Conservation (phyloP, 306 rosid species). For the Trifolium pratense region DNA sequence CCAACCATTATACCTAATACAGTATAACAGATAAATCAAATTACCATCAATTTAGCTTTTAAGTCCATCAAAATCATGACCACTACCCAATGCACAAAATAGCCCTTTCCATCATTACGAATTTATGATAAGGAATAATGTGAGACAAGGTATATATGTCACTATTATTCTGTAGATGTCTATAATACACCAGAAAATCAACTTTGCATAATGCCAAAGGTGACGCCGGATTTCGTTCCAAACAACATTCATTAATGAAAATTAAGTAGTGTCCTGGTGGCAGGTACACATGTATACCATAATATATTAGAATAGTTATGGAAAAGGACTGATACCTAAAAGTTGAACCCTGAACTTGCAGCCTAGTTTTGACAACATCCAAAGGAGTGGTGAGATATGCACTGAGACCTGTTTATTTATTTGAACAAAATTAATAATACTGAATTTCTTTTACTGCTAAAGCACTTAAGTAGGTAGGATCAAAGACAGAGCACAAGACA, state of each 20-base stretch:
- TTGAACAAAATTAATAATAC: slow-evolving; percentile 31
- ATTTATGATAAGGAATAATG: slow-evolving; percentile 7
- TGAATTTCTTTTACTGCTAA: background rate
- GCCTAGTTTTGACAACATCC: slow-evolving; percentile 84
- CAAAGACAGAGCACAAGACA: slow-evolving; percentile 45
- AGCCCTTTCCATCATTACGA: background rate
- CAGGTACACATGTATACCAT: slow-evolving; percentile 8
- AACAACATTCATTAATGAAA: slow-evolving; percentile 3
- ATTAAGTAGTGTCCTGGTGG: background rate
- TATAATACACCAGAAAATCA: slow-evolving; percentile 16
- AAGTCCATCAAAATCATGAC: slow-evolving; percentile 24
- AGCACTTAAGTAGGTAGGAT: background rate
- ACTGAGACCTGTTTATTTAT: slow-evolving; percentile 64
- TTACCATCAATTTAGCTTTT: slow-evolving; percentile 34
- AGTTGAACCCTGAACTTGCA: slow-evolving; percentile 86
- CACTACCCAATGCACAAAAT: background rate
- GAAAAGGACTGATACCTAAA: slow-evolving; percentile 55
- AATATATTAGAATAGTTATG: slow-evolving; percentile 22
- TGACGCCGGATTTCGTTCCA: slow-evolving; percentile 19
- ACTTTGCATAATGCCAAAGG: slow-evolving; percentile 12
- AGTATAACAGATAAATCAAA: slow-evolving; percentile 9
- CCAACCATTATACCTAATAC: slow-evolving; percentile 78
- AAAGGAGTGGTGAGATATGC: slow-evolving; percentile 91
- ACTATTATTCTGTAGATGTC: slow-evolving; percentile 12
- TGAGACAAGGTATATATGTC: slow-evolving; percentile 16